Percentiles rank a stretch among this genome's conserved stretches.
These are phyloP conservation scores for Thraustochytrium sp. DNA, from an alignment of 352 stramenopile genomes.

Conservation along the genomic window DNA sequence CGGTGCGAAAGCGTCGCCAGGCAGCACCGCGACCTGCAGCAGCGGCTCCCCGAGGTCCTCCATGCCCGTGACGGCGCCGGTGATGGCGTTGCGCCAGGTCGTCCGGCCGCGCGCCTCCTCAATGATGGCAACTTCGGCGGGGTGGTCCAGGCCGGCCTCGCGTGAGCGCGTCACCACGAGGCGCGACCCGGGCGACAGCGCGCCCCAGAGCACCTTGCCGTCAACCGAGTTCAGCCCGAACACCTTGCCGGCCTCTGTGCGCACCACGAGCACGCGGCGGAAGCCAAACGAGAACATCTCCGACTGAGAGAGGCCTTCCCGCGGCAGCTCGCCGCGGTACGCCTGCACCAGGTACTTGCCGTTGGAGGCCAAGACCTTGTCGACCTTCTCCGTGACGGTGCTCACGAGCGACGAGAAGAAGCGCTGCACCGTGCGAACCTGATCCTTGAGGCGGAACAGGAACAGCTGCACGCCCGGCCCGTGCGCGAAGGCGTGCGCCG, in stretches of 20 bases:
- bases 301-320: neutral
- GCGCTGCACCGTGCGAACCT: slow-evolving; percentile 7
- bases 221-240: slow-evolving; percentile 8
- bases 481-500: slow-evolving; percentile 10
- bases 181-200: neutral
- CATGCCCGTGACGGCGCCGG: neutral
- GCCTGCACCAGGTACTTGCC: slow-evolving; percentile 4
- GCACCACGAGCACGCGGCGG: neutral
- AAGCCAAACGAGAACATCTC: slow-evolving; percentile 27
- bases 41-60: neutral
- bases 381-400: neutral
- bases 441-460: slow-evolving; percentile 3
- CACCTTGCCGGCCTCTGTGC: neutral
- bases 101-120: neutral
- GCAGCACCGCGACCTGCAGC: neutral
- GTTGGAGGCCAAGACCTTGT: neutral
- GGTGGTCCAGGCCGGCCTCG: slow-evolving; percentile 2
- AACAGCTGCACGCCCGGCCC: neutral
- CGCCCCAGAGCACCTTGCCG: neutral
- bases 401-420: neutral
- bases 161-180: slow-evolving; percentile 13
- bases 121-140: slow-evolving; percentile 15
- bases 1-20: neutral
- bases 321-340: neutral
- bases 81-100: slow-evolving; percentile 29